These are phyloP conservation scores for Globisporangium heterothallicum DNA, from an alignment of 352 stramenopile genomes.

Conservation along the genomic window DNA sequence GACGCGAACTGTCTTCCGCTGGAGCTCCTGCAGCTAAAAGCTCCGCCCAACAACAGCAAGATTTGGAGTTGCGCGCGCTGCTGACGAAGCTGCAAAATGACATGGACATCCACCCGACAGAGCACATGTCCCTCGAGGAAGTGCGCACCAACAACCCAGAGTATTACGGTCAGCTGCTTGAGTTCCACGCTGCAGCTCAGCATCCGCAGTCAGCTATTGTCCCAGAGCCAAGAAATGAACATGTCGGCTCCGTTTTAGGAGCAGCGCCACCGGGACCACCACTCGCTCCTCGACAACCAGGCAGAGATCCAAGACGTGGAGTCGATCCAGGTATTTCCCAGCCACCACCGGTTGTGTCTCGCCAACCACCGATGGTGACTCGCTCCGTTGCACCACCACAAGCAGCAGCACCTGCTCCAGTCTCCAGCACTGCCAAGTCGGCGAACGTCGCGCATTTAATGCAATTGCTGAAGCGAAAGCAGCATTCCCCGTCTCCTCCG, in stretches of 20 bases:
- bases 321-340: background rate
- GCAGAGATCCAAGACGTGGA: constrained; percentile 8
- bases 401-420: background rate
- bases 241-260: background rate
- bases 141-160: constrained; percentile 81
- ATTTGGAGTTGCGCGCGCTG: constrained; percentile 76
- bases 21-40: too few relatives aligned
- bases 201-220: constrained; percentile 1
- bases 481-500: constrained; percentile 22
- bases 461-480: constrained; percentile 76
- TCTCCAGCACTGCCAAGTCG: constrained; percentile 28
- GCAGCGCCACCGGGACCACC: constrained; percentile 1
- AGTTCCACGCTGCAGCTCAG: constrained; percentile 37
- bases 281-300: constrained; percentile 2
- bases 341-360: background rate
- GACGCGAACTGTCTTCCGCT: too few relatives aligned
- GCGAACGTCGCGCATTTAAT: constrained; percentile 79
- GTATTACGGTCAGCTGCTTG: constrained; percentile 79
- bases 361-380: background rate
- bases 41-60: constrained; percentile 43
- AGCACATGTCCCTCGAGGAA: constrained; percentile 84
- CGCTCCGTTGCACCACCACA: background rate
- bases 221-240: background rate
- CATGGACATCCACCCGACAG: constrained; percentile 80
- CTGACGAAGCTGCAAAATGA: constrained; percentile 85